Base-by-base conservation (phyloP, 805 yeast genomes). In the Yarrowia phangngaensis region DNA sequence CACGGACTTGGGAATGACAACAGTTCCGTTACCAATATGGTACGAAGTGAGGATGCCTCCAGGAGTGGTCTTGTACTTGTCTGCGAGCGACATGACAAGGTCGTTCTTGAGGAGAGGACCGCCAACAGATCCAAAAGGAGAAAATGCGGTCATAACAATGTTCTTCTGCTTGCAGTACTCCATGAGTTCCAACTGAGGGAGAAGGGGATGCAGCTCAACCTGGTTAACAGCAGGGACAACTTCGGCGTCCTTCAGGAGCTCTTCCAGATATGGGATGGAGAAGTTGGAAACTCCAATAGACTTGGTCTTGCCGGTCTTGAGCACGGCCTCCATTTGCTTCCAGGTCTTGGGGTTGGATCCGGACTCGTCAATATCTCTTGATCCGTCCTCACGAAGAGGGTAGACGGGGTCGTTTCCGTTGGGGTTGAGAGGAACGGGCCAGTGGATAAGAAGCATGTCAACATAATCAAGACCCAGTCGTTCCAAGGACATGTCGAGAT, bases 201-300 rank as follows among this genome's bases (percentile, higher is more conserved):
- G 70, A 53, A 73, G 72, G 34, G 89, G 87, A 64, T 86, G 94
- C 27, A 78, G 66, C 68, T 86, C 95, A 52, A 84, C 72, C 70
- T 86, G 95, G 66, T 81, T 78, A 31, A 72, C 77, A 8, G 76
- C 87, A 6, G 95, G 95, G 22, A 70, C 73, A 40, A 75, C 62
- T 26, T 67, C 74, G 49, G 73, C 74, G 31, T 66, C 68, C 34
- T 51, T 53, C 47, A 82, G 68, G 52, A 84, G 66, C 41, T 65
- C 70, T 52, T 73, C 67, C 53, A 82, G 60, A 55, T 76, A 73
- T 49, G 68, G 72, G 17, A 74, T 65, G 14, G 84, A 73, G 61
- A 80, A 78, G 68, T 86, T 85, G 26, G 89, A 81, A 30, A 85
- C 84, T 54, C 95, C 95, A 62, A 85, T 74, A 17, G 88, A 76